Evolutionary conservation across 352 stramenopile genomes (phyloP).

Genomic region (Globisporangium orthogonon): DNA sequence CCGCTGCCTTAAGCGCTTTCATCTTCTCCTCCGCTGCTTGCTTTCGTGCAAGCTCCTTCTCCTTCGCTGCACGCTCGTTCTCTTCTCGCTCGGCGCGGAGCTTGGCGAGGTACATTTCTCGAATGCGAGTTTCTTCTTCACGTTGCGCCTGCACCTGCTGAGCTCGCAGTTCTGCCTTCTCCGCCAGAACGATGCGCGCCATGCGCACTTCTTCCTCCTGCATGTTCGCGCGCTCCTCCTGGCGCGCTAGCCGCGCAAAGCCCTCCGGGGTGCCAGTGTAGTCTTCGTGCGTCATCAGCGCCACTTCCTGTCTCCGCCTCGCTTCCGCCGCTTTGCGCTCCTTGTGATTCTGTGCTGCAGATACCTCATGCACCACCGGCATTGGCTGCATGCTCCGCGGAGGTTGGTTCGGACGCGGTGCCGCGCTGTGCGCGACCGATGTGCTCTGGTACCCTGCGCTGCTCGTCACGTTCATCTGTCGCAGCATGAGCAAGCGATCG

Average conservation of each 20-base stretch:
- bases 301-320: constrained; percentile 33
- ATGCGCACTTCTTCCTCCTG: constrained; percentile 50
- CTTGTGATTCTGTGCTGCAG: constrained; percentile 59
- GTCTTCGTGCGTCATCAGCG: constrained; percentile 51
- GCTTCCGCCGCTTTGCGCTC: constrained; percentile 46
- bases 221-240: constrained; percentile 51
- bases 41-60: constrained; percentile 38
- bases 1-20: constrained; percentile 53
- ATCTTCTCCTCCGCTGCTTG: constrained; percentile 44
- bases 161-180: constrained; percentile 21
- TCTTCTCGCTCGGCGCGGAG: constrained; percentile 32
- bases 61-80: constrained; percentile 29
- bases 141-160: constrained; percentile 25
- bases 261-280: constrained; percentile 52
- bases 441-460: constrained; percentile 8
- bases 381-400: background rate
- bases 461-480: constrained; percentile 41
- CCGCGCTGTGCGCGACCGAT: background rate
- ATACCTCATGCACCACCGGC: constrained; percentile 23
- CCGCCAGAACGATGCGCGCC: constrained; percentile 30
- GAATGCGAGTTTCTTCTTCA: constrained; percentile 39
- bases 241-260: constrained; percentile 31
- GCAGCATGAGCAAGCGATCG: constrained; percentile 43
- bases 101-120: constrained; percentile 49
- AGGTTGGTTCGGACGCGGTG: background rate